phyloP scores from a whole-genome alignment of 768 basidiomycete genomes.

The Candolleomyces aberdarensis region DNA sequence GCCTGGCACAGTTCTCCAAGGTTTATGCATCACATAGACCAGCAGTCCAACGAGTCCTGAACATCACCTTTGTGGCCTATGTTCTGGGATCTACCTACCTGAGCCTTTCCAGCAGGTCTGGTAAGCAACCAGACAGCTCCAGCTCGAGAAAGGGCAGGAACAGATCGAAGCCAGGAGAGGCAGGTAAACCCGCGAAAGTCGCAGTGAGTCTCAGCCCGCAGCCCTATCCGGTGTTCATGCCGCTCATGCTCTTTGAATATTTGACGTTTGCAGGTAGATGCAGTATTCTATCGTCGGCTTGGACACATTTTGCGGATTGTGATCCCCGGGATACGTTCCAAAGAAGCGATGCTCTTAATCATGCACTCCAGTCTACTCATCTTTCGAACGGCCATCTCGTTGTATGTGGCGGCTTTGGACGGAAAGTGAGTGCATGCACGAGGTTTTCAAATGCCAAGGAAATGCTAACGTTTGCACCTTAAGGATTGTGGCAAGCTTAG shows the following conservation, averaged over 20 bases:
- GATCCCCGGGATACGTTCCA: slow-evolving; percentile 80
- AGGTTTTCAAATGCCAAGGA: neutral
- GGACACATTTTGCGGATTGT: slow-evolving; percentile 78
- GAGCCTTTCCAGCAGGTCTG: slow-evolving; percentile 47
- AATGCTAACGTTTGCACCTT: slow-evolving; percentile 1
- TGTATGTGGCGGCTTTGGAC: slow-evolving; percentile 93
- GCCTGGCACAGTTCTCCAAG: slow-evolving; percentile 41
- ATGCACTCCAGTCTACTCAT: slow-evolving; percentile 90
- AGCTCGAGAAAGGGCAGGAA: slow-evolving; percentile 34
- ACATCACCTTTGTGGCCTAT: slow-evolving; percentile 66
- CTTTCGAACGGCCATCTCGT: slow-evolving; percentile 84
- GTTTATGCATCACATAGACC: slow-evolving; percentile 68
- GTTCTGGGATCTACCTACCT: slow-evolving; percentile 63
- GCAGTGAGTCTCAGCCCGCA: slow-evolving; percentile 47
- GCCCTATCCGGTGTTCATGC: neutral
- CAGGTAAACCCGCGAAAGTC: slow-evolving; percentile 54
- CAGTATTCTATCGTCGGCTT: slow-evolving; percentile 83
- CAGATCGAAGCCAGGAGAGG: slow-evolving; percentile 21
- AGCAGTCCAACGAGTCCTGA: slow-evolving; percentile 67
- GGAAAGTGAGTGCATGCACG: slow-evolving; percentile 59
- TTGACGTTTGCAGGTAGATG: slow-evolving; percentile 65
- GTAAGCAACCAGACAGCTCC: slow-evolving; percentile 20
- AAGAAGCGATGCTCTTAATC: slow-evolving; percentile 81
- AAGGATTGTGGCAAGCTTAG: slow-evolving; percentile 93
- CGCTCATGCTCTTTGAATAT: neutral